Percentiles rank a stretch among this genome's conserved stretches.
Evolutionary conservation across 495 filamentous ascomycete genomes (phyloP).

Genomic region (Clavariopsis aquatica): DNA sequence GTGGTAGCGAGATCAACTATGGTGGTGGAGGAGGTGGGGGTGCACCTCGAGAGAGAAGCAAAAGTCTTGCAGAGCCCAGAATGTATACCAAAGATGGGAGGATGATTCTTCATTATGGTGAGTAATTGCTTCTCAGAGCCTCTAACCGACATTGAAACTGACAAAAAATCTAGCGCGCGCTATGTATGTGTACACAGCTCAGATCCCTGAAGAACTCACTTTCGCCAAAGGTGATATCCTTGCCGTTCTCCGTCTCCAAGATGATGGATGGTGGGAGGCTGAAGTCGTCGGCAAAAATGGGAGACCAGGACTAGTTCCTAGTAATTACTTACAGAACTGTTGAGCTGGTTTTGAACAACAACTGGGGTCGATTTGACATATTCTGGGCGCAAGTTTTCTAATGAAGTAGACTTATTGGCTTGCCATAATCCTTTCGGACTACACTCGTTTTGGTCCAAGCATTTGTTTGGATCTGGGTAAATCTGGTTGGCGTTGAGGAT

Average conservation of each 20-base stretch:
- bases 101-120: slow-evolving; percentile 89
- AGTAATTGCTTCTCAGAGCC: slow-evolving; percentile 45
- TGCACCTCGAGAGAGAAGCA: slow-evolving; percentile 65
- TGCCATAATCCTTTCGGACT: neutral
- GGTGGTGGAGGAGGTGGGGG: slow-evolving; percentile 27
- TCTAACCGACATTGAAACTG: slow-evolving; percentile 10
- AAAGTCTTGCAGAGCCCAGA: slow-evolving; percentile 72
- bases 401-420: neutral
- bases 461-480: neutral
- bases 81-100: slow-evolving; percentile 84
- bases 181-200: slow-evolving; percentile 89
- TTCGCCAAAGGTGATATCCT: slow-evolving; percentile 92
- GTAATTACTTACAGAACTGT: slow-evolving; percentile 88
- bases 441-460: neutral
- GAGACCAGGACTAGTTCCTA: slow-evolving; percentile 84
- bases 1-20: slow-evolving; percentile 38
- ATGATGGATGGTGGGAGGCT: slow-evolving; percentile 99
- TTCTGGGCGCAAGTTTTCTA: neutral
- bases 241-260: slow-evolving; percentile 86
- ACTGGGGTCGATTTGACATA: neutral
- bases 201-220: slow-evolving; percentile 90
- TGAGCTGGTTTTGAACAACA: slow-evolving; percentile 35
- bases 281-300: slow-evolving; percentile 78
- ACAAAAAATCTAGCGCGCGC: slow-evolving; percentile 72
- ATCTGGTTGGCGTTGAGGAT: neutral